Conservation (phyloP, 2,329 filamentous ascomycete species). For the Ophiostoma ips region DNA sequence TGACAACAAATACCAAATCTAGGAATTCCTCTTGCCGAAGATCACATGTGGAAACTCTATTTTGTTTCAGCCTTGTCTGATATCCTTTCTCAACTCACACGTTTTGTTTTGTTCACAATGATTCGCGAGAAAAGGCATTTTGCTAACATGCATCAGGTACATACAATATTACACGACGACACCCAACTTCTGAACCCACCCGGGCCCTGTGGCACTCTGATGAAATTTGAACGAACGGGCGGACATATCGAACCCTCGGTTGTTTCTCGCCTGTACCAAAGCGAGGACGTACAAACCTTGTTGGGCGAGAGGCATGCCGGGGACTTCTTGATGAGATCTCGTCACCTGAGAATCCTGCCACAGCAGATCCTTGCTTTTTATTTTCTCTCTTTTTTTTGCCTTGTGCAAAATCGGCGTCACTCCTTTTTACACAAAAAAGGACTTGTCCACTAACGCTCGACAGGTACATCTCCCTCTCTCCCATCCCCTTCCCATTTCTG, state of each 20-base stretch:
- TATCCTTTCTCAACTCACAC: conserved; percentile 18
- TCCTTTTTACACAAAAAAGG: not conserved
- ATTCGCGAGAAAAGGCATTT: not conserved
- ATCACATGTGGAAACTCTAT: conserved; percentile 43
- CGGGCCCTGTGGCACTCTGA: conserved; percentile 30
- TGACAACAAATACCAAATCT: conserved; percentile 44
- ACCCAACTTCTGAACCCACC: not conserved
- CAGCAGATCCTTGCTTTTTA: conserved; percentile 6
- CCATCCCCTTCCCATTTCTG: not conserved
- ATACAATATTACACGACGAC: not conserved
- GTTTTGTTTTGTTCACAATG: not conserved
- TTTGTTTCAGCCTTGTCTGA: conserved; percentile 58
- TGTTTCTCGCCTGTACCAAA: conserved; percentile 32
- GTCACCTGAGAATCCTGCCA: conserved; percentile 38
- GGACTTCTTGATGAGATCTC: conserved; percentile 51
- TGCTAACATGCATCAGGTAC: conserved; percentile 15
- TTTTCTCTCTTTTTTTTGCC: not conserved
- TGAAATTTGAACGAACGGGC: conserved; percentile 57
- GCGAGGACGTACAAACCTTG: conserved; percentile 49
- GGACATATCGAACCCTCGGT: conserved; percentile 47
- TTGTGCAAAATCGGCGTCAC: not conserved
- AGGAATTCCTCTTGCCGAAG: conserved; percentile 58
- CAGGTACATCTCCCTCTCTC: conserved; percentile 16
- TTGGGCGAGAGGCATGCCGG: conserved; percentile 29
- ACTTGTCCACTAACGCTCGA: not conserved